These are phyloP conservation scores for Neoboletus brunneissimus DNA, from an alignment of 768 basidiomycete genomes.

Conservation along the genomic window DNA sequence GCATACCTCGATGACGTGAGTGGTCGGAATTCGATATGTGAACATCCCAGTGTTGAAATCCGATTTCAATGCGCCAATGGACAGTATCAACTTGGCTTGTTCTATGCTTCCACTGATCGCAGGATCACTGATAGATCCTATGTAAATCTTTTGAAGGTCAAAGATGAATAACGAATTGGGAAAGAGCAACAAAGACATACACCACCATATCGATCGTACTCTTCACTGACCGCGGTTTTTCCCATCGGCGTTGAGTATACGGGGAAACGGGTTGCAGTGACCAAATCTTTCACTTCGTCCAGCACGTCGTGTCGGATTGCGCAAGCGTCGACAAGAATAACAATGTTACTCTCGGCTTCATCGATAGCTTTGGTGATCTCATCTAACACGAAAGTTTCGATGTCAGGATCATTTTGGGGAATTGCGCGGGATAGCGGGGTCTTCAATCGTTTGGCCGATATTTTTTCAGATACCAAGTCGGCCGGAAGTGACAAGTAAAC, in stretches of 20 bases:
- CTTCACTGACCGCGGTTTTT: slow-evolving; percentile 72
- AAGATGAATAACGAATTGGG: not conserved
- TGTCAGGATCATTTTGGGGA: slow-evolving; percentile 52
- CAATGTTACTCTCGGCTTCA: slow-evolving; percentile 55
- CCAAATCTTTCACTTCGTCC: slow-evolving; percentile 59
- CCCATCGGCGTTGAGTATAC: slow-evolving; percentile 82
- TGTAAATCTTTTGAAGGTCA: slow-evolving; percentile 56
- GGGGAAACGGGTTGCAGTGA: slow-evolving; percentile 63
- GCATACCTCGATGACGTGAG: slow-evolving; percentile 60
- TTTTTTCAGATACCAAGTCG: slow-evolving; percentile 68
- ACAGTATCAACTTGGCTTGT: slow-evolving; percentile 68
- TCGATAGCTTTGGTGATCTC: slow-evolving; percentile 66
- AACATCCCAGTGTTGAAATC: slow-evolving; percentile 93
- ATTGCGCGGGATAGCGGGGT: slow-evolving; percentile 51
- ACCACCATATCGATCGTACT: slow-evolving; percentile 72
- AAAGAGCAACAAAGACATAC: slow-evolving; percentile 41
- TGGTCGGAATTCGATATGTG: slow-evolving; percentile 64
- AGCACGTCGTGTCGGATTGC: slow-evolving; percentile 67
- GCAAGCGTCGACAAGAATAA: slow-evolving; percentile 83
- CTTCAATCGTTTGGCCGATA: slow-evolving; percentile 61
- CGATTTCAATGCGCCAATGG: slow-evolving; percentile 63
- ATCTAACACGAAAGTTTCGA: slow-evolving; percentile 68
- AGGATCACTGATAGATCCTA: slow-evolving; percentile 68
- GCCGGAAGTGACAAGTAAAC: slow-evolving; percentile 87
- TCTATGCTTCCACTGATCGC: slow-evolving; percentile 71